Evolutionary conservation across 768 basidiomycete species (phyloP).

Genomic region (Boletus subparvulus): DNA sequence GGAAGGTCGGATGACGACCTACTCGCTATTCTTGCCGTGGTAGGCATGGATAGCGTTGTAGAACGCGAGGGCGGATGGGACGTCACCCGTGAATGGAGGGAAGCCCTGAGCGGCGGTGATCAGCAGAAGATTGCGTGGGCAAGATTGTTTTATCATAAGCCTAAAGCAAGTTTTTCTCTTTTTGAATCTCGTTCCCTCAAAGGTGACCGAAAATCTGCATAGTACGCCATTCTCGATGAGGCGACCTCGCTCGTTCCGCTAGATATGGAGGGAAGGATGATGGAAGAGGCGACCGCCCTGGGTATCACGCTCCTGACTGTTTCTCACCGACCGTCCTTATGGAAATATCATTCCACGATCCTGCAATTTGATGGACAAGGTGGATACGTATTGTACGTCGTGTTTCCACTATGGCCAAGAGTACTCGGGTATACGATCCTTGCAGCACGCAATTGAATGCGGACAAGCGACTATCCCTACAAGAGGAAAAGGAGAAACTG

Average conservation of each 20-base stretch:
- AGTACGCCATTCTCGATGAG: slow-evolving; percentile 97
- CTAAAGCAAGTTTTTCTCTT: slow-evolving; percentile 57
- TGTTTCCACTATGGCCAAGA: not conserved
- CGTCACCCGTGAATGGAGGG: slow-evolving; percentile 86
- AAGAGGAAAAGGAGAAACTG: slow-evolving; percentile 90
- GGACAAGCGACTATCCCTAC: slow-evolving; percentile 83
- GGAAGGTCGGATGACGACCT: slow-evolving; percentile 76
- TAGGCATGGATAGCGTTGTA: slow-evolving; percentile 85
- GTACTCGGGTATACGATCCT: not conserved
- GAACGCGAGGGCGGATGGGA: slow-evolving; percentile 98
- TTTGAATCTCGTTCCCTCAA: not conserved
- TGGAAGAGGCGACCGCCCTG: slow-evolving; percentile 83
- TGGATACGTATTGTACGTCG: slow-evolving; percentile 87
- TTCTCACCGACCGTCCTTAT: slow-evolving; percentile 90
- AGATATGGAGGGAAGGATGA: slow-evolving; percentile 92
- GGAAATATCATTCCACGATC: slow-evolving; percentile 89
- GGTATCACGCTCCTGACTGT: slow-evolving; percentile 94
- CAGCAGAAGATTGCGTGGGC: slow-evolving; percentile 99
- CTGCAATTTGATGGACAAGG: slow-evolving; percentile 93
- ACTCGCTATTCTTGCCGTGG: slow-evolving; percentile 63
- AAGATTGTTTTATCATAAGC: slow-evolving; percentile 90
- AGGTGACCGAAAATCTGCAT: slow-evolving; percentile 4
- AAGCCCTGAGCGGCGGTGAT: slow-evolving; percentile 90
- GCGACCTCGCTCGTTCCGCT: slow-evolving; percentile 93
- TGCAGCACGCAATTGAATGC: slow-evolving; percentile 84